Evolutionary conservation across 1,284 basidiomycete genomes (phyloP), one percentile per base, ranked within the genome.

Genomic region (Anthracocystis panici-leucophaei): DNA sequence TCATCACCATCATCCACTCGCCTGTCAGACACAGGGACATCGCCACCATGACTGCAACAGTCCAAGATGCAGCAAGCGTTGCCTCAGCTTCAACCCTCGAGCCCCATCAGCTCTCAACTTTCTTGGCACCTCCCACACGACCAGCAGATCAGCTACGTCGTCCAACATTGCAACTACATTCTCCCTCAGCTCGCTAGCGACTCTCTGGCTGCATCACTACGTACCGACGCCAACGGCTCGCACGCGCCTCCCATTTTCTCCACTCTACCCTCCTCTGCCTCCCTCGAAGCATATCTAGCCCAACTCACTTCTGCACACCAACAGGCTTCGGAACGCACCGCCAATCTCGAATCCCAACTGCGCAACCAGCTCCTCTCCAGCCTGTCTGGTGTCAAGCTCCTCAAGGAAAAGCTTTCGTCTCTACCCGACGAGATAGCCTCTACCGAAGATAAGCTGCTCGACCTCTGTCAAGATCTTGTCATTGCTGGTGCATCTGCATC

Each of bases 381-480:
- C 46, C 55, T 76, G 1, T 42, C 58, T 4, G 58, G 57, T 2
- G 74, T 72, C 40, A 67, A 66, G 50, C 42, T 62, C 6, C 63
- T 76, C 48, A 67, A 61, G 20, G 25, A 71, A 9, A 54, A 29
- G 21, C 71, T 79, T 12, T 33, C 53, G 0, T 41, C 64, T 2
- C 57, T 79, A 1, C 77, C 77, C 0, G 74, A 72, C 12, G 60
- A 67, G 1, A 77, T 79, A 18, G 66, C 67, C 1, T 53, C 49
- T 5, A 67, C 63, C 5, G 77, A 79, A 44, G 77, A 79, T 27
- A 63, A 57, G 59, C 52, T 79, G 9, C 54, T 76, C 38, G 68
- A 73, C 18, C 74, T 79, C 2, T 71, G 71, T 44, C 55, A 70
- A 25, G 57, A 74, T 46, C 70, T 77, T 11, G 71, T 67, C 56